phyloP scores from a whole-genome alignment of 2,329 filamentous ascomycete species.

The Penicillium expansum region DNA sequence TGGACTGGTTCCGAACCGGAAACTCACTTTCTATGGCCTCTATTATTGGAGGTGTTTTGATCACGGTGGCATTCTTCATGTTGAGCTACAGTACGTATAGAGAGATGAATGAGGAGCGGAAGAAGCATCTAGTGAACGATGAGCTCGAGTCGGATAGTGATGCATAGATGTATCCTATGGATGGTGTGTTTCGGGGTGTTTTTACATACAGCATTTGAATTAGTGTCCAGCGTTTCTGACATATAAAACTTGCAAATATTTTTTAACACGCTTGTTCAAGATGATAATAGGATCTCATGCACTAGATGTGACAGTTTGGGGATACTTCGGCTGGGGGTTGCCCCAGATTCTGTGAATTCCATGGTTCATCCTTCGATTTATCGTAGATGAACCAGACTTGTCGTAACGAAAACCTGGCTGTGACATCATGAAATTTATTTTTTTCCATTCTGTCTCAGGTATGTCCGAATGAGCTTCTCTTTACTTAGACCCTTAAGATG shows the following conservation, averaged over 20 bases:
- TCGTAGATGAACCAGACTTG: background rate
- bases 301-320: background rate
- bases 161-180: slow-evolving; percentile 26
- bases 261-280: background rate
- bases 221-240: slow-evolving; percentile 2
- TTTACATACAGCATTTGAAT: slow-evolving; percentile 4
- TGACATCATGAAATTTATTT: background rate
- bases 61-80: slow-evolving; percentile 82
- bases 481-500: background rate
- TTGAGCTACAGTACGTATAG: slow-evolving; percentile 88
- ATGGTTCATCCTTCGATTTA: background rate
- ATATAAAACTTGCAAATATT: background rate
- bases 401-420: background rate
- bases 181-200: background rate
- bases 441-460: background rate
- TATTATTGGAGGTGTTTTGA: slow-evolving; percentile 77
- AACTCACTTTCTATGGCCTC: slow-evolving; percentile 71
- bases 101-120: slow-evolving; percentile 83
- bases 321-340: background rate
- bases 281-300: too few species aligned
- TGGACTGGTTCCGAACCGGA: slow-evolving; percentile 83
- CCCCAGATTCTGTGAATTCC: background rate
- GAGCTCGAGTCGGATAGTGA: slow-evolving; percentile 45
- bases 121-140: slow-evolving; percentile 52
- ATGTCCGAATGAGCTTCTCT: background rate